These are phyloP conservation scores for Leccinum subrobustum DNA, from an alignment of 1,284 basidiomycete genomes.

Conservation along the genomic window DNA sequence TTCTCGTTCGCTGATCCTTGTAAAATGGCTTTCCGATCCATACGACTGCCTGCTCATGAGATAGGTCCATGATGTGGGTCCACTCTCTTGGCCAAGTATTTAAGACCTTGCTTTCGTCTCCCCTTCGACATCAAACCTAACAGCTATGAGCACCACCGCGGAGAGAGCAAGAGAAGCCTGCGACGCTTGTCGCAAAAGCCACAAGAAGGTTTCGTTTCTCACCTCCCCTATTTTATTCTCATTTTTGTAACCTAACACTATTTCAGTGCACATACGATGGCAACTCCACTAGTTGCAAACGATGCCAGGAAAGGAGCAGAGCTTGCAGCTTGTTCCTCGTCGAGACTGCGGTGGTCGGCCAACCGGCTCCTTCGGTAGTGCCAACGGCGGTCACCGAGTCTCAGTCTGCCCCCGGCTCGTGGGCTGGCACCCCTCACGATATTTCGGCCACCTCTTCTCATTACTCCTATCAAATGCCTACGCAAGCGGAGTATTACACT, in stretches of 20 bases:
- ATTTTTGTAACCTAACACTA: not conserved
- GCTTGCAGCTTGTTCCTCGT: conserved; percentile 24
- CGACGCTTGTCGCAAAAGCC: conserved; percentile 28
- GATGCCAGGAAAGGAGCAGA: conserved; percentile 15
- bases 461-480: not conserved
- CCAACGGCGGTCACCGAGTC: not conserved
- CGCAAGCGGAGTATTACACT: conserved; percentile 2
- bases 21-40: conserved; percentile 12
- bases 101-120: conserved; percentile 14
- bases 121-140: conserved; percentile 2
- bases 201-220: conserved; percentile 29
- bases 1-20: conserved; percentile 13
- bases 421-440: conserved; percentile 14
- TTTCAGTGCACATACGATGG: conserved; percentile 22
- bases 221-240: not conserved
- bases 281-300: conserved; percentile 16
- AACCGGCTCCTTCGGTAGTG: conserved; percentile 10
- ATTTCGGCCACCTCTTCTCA: conserved; percentile 6
- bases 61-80: conserved; percentile 9
- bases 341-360: not conserved
- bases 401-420: conserved; percentile 8
- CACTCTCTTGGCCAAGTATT: conserved; percentile 19
- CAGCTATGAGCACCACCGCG: conserved; percentile 20
- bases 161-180: conserved; percentile 33
- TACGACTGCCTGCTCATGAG: not conserved